Base-by-base conservation (phyloP, 176 grass and related monocot genomes). In the Carex parvula region DNA sequence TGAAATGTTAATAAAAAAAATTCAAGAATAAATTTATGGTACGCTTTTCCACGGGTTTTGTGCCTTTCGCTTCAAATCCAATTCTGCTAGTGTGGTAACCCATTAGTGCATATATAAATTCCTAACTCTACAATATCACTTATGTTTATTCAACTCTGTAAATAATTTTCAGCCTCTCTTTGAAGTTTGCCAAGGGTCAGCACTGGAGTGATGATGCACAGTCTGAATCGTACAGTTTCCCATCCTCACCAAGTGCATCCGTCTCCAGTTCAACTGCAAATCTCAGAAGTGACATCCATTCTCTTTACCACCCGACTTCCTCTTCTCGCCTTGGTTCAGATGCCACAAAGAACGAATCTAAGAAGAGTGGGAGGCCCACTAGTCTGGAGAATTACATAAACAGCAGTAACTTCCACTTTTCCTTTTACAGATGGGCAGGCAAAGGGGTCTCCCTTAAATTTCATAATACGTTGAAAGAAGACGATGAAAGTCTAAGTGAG, bases 391-490 rank as follows among this genome's bases (percentile, higher is more conserved):
- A 50, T 86, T 86, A 84, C 46, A 85, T 86, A 41, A 86, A 6
- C 79, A 88, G 22, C 78, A 85, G 73, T 69, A 82, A 92, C 32
- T 95, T 95, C 61, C 93, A 99, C 87, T 99, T 99, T 86, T 94
- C 96, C 10, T 90, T 95, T 60, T 94, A 94, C 20, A 95, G 86
- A 67, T 99, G 96, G 96, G 91, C 85, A 3, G 85, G 91, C 44
- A 94, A 94, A 94, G 93, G 96, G 42, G 90, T 89, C 54, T 86
- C 88, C 21, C 88, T 99, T 29, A 82, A 86, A 50, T 30, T 98
- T 69, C 91, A 89, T 88, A 79, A 74, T 88, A 81, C 55, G 20
- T 64, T 35, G 53, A 69, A 91, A 29, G 91, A 90, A 87, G 85
- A 76, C 18, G 61, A 61, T 86, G 89, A 56, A 37, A 82, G 86